Evolutionary conservation across 306 rosid genomes (phyloP).

Genomic region (Abrus precatorius): DNA sequence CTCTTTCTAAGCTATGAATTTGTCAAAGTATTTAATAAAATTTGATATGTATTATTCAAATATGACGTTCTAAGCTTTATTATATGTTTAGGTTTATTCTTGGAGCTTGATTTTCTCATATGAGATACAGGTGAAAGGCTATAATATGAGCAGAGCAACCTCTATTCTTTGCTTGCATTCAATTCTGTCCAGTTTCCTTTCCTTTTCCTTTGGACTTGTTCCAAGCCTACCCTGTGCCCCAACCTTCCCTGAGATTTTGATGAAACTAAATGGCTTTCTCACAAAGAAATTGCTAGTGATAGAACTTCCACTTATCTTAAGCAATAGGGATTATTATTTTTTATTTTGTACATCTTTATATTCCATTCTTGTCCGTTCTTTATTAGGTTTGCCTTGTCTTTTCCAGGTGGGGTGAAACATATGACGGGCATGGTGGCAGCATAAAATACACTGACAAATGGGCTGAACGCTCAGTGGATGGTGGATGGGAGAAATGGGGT

Average conservation of each 20-base stretch:
- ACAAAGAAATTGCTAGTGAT: neutral
- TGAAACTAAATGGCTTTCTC: conserved; percentile 24
- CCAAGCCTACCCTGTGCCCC: neutral
- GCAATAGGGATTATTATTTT: conserved; percentile 4
- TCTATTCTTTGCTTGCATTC: conserved; percentile 4
- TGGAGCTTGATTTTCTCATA: conserved; percentile 27
- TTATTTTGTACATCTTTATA: neutral
- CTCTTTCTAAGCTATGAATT: conserved; percentile 14
- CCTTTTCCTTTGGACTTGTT: conserved; percentile 11
- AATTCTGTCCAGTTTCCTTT: conserved; percentile 1
- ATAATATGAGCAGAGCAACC: neutral
- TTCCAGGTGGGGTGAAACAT: conserved; percentile 94
- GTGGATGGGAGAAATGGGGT: conserved; percentile 97
- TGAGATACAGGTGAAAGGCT: conserved; percentile 9
- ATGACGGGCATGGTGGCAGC: conserved; percentile 93
- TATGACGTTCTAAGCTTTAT: neutral
- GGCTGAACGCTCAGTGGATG: conserved; percentile 85
- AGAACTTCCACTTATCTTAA: neutral
- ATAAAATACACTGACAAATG: conserved; percentile 92
- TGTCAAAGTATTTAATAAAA: conserved; percentile 14
- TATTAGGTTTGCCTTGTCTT: conserved; percentile 17
- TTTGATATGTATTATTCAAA: neutral
- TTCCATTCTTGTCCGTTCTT: conserved; percentile 1
- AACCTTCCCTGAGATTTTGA: conserved; percentile 19
- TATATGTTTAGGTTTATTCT: neutral